Percentiles rank a stretch among this genome's conserved stretches.
phyloP scores from a whole-genome alignment of 441 rosid species.

The Jatropha multifida region DNA sequence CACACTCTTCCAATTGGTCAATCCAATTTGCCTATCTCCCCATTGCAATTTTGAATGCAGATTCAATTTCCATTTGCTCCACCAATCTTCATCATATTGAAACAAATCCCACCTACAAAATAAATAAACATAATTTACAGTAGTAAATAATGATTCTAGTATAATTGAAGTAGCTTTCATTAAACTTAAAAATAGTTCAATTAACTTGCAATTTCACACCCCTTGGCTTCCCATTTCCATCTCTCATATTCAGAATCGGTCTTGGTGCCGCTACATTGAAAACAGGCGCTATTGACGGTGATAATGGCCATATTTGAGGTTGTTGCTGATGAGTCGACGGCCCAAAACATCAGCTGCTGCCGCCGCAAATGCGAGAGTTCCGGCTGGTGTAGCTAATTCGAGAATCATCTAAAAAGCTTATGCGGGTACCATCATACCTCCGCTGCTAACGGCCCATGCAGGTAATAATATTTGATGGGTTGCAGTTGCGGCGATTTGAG shows the following conservation, averaged over 20 bases:
- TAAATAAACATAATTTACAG: no score
- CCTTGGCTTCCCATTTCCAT: constrained; percentile 53
- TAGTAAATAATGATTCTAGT: no score
- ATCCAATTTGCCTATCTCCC: constrained; percentile 25
- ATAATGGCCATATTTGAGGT: constrained; percentile 44
- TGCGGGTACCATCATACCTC: constrained; percentile 45
- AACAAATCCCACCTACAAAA: no score
- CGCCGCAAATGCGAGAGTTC: constrained; percentile 6
- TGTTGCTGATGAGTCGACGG: constrained; percentile 22
- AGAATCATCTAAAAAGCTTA: constrained; percentile 58
- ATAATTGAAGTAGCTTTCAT: background rate
- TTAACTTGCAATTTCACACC: constrained; percentile 46
- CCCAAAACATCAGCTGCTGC: constrained; percentile 16
- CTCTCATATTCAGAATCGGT: constrained; percentile 45
- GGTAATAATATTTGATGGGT: constrained; percentile 41
- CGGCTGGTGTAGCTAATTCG: constrained; percentile 12
- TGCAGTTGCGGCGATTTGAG: constrained; percentile 2
- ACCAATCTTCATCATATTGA: no score
- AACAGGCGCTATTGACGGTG: constrained; percentile 38
- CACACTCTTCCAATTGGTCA: background rate
- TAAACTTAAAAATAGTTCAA: background rate
- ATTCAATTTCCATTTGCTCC: no score
- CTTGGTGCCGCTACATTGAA: constrained; percentile 35
- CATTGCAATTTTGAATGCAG: background rate
- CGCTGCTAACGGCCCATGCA: constrained; percentile 38